Base-by-base conservation (phyloP, 768 basidiomycete species). In the Crepidotus variabilis region DNA sequence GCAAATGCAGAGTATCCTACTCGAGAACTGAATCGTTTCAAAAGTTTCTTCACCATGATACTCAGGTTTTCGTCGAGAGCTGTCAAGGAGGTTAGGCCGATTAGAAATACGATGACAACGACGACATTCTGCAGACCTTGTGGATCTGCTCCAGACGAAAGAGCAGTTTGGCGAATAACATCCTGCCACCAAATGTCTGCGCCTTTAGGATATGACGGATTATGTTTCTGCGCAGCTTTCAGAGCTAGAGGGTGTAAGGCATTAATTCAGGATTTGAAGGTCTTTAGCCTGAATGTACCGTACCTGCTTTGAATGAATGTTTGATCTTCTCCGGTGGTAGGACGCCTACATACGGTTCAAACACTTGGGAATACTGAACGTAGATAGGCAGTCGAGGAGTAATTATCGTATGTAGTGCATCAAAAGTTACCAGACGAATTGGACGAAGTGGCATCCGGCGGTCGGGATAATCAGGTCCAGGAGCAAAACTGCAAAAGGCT, bases 391-490 rank as follows among this genome's bases (percentile, higher is more conserved):
- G 70, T 6, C 88, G 82, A 18, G 88, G 90, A 2, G 78, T 78
- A 14, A 93, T 74, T 5, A 91, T 74, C n/a, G 91, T 93, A 63
- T 87, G 83, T 22, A 92, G 72, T 0, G 83, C 84, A 63, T 93
- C 91, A 61, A 93, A 92, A n/a, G 87, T 84, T 47, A 91, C 85
- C 6, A 90, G 72, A 8, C 78, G 81, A 67, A 88, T 81, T n/a
- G 52, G 43, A 46, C 2, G 43, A 3, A 21, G 47, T 14, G 5
- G 2, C 24, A 49, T 49, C 21, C 14, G 24, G 24, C 47, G 3
- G 21, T n/a, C 21, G 6, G 43, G 43, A n/a, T 46, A 10, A 6
- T 46, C 43, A 11, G 21, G 21, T 46, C 21, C 4, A 11, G 21
- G 10, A 28, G 28, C 28, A 28, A 8, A 28, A 8, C 28, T 28